These are phyloP conservation scores for Xylaria longipes DNA, from an alignment of 495 filamentous ascomycete species.

Conservation along the genomic window DNA sequence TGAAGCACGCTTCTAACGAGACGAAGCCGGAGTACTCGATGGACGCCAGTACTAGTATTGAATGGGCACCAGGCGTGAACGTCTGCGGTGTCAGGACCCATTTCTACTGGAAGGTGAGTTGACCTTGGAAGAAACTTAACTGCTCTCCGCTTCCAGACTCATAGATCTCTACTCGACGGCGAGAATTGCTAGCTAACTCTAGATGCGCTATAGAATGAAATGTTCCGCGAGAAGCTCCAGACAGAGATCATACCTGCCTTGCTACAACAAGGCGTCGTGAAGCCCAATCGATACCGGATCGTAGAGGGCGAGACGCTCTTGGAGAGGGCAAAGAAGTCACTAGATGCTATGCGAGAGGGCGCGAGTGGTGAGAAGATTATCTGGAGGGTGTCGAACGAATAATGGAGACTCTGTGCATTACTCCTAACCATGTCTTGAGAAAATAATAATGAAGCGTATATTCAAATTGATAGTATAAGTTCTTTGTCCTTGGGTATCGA, in stretches of 20 bases:
- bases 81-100: conserved; percentile 56
- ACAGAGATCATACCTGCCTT: conserved; percentile 56
- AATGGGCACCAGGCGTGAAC: conserved; percentile 57
- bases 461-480: not conserved
- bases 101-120: conserved; percentile 53
- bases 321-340: conserved; percentile 55
- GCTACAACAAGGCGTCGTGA: conserved; percentile 50
- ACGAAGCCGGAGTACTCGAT: conserved; percentile 51
- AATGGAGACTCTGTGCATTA: not conserved
- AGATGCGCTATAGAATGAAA: conserved; percentile 47
- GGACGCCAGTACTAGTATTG: conserved; percentile 43
- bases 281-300: conserved; percentile 54
- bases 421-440: not conserved
- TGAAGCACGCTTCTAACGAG: conserved; percentile 48
- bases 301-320: conserved; percentile 56
- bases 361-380: conserved; percentile 58
- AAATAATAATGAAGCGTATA: not conserved
- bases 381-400: conserved; percentile 48
- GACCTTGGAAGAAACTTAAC: not conserved
- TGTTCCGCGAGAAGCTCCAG: conserved; percentile 55
- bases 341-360: conserved; percentile 49
- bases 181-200: not conserved
- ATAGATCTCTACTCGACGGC: not conserved
- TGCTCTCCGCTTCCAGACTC: not conserved
- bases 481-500: not conserved